Evolutionary conservation across 768 basidiomycete species (phyloP), one percentile per base, ranked within the genome.

Genomic region (Russula abietina): DNA sequence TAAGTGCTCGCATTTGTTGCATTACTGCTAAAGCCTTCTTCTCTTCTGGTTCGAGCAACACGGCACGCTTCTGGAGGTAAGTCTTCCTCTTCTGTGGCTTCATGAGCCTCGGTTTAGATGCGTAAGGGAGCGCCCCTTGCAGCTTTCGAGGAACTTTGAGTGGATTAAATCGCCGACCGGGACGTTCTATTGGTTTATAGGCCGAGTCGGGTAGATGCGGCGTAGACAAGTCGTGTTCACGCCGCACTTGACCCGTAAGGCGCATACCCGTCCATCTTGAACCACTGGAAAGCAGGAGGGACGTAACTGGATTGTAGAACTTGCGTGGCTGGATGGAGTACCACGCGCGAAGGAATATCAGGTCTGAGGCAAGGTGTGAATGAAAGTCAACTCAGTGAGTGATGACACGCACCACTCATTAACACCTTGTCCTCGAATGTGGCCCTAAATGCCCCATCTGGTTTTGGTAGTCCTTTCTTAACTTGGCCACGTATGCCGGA

Each of bases 391-490:
- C 22, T 54, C 32, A 36, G 39, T 41, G 8, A 28, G 8, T 19
- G 22, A 46, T 50, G 38, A 50, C 0, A 81, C 89, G 61, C 73
- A 95, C 94, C 94, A 68, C 93, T 93, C 87, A 88, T 93, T 65
- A 98, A 80, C 9, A 98, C 80, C 78, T 98, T 98, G 74, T 99
- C 97, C 75, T 99, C 97, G 73, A 98, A 99, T 14, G 95, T 95
- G 3, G 96, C 97, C 66, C 97, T 81, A 80, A 91, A 98, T 5
- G 91, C 85, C 10, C 97, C 97, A 61, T 97, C 94, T 2, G 97
- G 95, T 71, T 95, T 98, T n/a, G 86, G 77, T 33, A 98, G 76
- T 12, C 91, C 94, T 74, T 96, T 98, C 79, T 99, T 99, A 56
- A 99, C 85, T 74, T 98, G 96, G 4, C 97, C 97, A 50, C 97